Percentiles rank a stretch among this genome's conserved stretches.
Conservation (phyloP, 2,329 filamentous ascomycete species). For the Plenodomus tracheiphilus region DNA sequence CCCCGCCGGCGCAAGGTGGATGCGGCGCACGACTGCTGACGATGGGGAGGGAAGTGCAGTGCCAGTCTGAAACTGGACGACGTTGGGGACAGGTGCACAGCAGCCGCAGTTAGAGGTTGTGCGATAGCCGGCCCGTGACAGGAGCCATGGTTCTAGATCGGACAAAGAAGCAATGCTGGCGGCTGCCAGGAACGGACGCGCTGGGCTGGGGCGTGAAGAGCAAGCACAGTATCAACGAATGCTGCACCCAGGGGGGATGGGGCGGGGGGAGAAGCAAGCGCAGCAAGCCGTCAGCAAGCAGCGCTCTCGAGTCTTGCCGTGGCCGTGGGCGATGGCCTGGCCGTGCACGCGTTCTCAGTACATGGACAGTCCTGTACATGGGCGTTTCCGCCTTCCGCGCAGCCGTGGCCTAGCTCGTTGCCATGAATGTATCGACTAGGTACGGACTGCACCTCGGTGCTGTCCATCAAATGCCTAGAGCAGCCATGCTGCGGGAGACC, state of each 20-base stretch:
- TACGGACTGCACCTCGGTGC: no score
- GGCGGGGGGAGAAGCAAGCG: slow-evolving; percentile 36
- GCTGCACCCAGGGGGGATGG: no score
- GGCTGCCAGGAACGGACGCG: slow-evolving; percentile 32
- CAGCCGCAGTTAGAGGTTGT: slow-evolving; percentile 36
- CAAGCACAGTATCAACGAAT: no score
- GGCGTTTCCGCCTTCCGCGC: slow-evolving; percentile 40
- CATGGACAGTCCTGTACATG: no score
- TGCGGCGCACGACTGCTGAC: slow-evolving; percentile 32
- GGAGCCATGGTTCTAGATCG: slow-evolving; percentile 33
- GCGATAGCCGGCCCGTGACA: slow-evolving; percentile 34
- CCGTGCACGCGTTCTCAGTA: slow-evolving; percentile 32
- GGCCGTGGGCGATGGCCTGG: no score
- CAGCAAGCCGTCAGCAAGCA: no score
- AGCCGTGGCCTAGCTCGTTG: slow-evolving; percentile 23
- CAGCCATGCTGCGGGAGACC: no score
- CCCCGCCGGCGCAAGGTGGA: slow-evolving; percentile 27
- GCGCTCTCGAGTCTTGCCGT: no score
- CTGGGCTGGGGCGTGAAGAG: no score
- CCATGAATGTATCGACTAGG: no score
- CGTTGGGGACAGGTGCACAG: slow-evolving; percentile 37
- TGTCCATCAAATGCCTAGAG: no score
- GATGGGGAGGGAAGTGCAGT: slow-evolving; percentile 30
- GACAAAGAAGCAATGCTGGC: slow-evolving; percentile 32
- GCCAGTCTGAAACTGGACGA: slow-evolving; percentile 39